phyloP scores from a whole-genome alignment of 306 rosid genomes.

The Rubus idaeus region DNA sequence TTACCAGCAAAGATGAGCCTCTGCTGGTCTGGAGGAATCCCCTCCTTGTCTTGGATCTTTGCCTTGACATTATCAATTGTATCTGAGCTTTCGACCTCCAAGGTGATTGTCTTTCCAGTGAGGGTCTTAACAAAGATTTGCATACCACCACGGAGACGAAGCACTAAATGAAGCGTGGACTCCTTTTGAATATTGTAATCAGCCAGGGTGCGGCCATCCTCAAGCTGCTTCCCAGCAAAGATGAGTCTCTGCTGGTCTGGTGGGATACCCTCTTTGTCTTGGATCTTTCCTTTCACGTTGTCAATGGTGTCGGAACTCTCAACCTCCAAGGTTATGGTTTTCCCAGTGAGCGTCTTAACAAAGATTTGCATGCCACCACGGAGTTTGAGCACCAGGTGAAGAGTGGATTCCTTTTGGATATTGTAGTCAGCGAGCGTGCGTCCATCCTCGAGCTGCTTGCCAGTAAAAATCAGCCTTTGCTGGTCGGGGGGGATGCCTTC shows the following conservation, averaged over 20 bases:
- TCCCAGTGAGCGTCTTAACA: constrained; percentile 15
- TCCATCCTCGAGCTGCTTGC: constrained; percentile 24
- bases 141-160: neutral
- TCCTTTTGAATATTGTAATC: constrained; percentile 1
- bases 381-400: constrained; percentile 18
- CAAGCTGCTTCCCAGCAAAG: constrained; percentile 1
- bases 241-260: constrained; percentile 4
- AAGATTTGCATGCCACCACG: constrained; percentile 24
- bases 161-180: neutral
- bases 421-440: constrained; percentile 12
- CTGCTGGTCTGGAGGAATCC: constrained; percentile 7
- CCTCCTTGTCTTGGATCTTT: neutral
- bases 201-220: neutral
- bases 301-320: constrained; percentile 3
- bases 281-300: neutral
- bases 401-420: constrained; percentile 21
- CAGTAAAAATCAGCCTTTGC: constrained; percentile 21
- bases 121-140: constrained; percentile 21
- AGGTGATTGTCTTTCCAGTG: constrained; percentile 7
- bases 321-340: constrained; percentile 21
- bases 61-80: neutral
- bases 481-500: constrained; percentile 21
- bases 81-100: constrained; percentile 13
- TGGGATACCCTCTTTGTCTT: constrained; percentile 1
- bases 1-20: neutral